phyloP scores from a whole-genome alignment of 345 rosid genomes.

The Pugionium cornutum region DNA sequence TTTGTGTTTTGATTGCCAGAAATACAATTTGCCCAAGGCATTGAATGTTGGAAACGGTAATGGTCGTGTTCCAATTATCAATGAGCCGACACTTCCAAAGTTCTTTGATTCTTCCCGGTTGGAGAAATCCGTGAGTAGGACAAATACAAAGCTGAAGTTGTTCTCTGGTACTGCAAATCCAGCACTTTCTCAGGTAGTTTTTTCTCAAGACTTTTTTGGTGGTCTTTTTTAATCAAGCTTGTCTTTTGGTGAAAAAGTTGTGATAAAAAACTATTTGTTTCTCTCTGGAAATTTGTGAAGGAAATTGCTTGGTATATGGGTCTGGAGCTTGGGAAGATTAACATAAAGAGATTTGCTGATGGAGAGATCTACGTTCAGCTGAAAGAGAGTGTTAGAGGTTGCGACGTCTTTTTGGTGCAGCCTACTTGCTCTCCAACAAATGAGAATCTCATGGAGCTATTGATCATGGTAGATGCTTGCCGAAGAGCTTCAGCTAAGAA shows the following conservation, averaged over 20 bases:
- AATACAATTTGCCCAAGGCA: conserved; percentile 49
- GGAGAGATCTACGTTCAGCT: conserved; percentile 93
- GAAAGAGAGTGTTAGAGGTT: conserved; percentile 97
- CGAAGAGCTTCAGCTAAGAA: conserved; percentile 94
- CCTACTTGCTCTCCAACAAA: conserved; percentile 97
- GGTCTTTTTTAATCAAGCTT: neutral
- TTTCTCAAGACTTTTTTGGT: conserved; percentile 4
- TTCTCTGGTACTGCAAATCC: conserved; percentile 81
- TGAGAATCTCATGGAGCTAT: conserved; percentile 96
- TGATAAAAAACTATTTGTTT: neutral
- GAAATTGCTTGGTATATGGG: conserved; percentile 99
- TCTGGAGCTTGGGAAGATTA: conserved; percentile 80
- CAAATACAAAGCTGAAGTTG: conserved; percentile 50
- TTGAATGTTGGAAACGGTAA: conserved; percentile 49
- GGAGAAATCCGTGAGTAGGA: conserved; percentile 49
- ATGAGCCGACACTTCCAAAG: conserved; percentile 56
- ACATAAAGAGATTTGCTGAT: conserved; percentile 92
- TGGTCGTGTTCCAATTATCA: conserved; percentile 50
- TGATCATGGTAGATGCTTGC: conserved; percentile 94
- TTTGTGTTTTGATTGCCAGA: conserved; percentile 40
- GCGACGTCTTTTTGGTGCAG: conserved; percentile 89
- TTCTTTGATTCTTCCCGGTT: conserved; percentile 54
- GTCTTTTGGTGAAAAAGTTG: too few species aligned
- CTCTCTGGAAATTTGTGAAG: conserved; percentile 33
- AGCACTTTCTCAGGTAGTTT: conserved; percentile 60